phyloP scores from a whole-genome alignment of 768 basidiomycete genomes.

The Ramaria sp. region DNA sequence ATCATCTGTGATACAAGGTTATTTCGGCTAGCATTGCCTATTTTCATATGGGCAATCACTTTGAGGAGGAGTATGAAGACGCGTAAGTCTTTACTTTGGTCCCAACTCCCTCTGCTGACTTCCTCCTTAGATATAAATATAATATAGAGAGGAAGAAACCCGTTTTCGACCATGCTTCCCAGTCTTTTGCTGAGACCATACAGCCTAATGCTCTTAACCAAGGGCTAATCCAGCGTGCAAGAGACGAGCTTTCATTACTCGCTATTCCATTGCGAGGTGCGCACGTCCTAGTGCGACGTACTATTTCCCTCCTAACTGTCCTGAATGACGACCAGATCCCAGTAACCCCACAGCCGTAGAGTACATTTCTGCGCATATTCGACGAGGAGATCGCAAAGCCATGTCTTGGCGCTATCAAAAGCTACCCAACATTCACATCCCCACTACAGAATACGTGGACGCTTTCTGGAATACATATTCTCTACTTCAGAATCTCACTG shows the following conservation, averaged over 20 bases:
- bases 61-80: constrained; percentile 48
- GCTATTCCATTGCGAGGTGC: not conserved
- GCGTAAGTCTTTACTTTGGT: constrained; percentile 31
- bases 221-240: constrained; percentile 37
- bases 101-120: not conserved
- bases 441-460: constrained; percentile 35
- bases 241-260: constrained; percentile 29
- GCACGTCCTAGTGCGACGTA: not conserved
- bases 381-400: constrained; percentile 47
- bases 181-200: constrained; percentile 43
- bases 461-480: constrained; percentile 33
- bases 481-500: constrained; percentile 18
- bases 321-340: not conserved
- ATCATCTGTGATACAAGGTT: not conserved
- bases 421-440: constrained; percentile 30
- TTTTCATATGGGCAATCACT: constrained; percentile 49
- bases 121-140: not conserved
- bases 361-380: constrained; percentile 52
- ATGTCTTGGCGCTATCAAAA: constrained; percentile 30
- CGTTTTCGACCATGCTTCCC: constrained; percentile 34
- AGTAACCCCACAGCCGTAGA: not conserved
- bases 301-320: not conserved
- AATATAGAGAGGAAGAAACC: constrained; percentile 38
- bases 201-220: constrained; percentile 36
- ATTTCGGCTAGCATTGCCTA: constrained; percentile 49